phyloP scores from a whole-genome alignment of 148 eudicot species.

The Drosera capensis region DNA sequence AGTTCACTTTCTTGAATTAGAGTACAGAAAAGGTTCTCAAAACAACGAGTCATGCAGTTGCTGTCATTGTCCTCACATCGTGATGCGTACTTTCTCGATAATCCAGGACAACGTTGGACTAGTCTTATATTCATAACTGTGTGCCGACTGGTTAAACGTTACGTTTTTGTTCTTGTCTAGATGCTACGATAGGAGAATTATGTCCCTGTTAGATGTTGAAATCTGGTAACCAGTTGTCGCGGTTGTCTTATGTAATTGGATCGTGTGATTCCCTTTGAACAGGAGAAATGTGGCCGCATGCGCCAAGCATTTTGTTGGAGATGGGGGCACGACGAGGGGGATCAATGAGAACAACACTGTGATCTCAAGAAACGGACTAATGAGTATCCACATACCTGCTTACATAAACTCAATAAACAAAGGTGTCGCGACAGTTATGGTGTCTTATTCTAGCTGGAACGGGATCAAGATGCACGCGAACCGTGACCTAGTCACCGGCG shows the following conservation, averaged over 20 bases:
- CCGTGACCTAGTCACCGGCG: slow-evolving; percentile 32
- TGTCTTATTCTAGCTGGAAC: slow-evolving; percentile 54
- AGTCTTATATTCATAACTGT: too few species aligned
- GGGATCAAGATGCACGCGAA: slow-evolving; percentile 47
- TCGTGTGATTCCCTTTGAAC: background rate
- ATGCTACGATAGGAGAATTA: too few species aligned
- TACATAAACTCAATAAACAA: slow-evolving; percentile 37
- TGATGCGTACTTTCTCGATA: too few species aligned
- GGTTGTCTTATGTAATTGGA: background rate
- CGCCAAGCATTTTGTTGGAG: slow-evolving; percentile 75
- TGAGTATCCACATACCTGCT: slow-evolving; percentile 66
- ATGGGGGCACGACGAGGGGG: slow-evolving; percentile 62
- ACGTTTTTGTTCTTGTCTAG: too few species aligned
- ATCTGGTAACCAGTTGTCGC: too few species aligned
- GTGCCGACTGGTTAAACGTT: too few species aligned
- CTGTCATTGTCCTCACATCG: too few species aligned
- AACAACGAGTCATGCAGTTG: too few species aligned
- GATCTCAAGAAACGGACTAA: slow-evolving; percentile 17
- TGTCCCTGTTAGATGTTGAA: too few species aligned
- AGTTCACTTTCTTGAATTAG: too few species aligned
- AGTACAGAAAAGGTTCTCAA: too few species aligned
- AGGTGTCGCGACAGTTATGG: slow-evolving; percentile 61
- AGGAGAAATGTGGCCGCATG: slow-evolving; percentile 59
- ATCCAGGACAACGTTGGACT: too few species aligned
- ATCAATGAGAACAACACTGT: slow-evolving; percentile 61